Conservation (phyloP, 2,329 filamentous ascomycete genomes). For the Neofusicoccum laricinum region DNA sequence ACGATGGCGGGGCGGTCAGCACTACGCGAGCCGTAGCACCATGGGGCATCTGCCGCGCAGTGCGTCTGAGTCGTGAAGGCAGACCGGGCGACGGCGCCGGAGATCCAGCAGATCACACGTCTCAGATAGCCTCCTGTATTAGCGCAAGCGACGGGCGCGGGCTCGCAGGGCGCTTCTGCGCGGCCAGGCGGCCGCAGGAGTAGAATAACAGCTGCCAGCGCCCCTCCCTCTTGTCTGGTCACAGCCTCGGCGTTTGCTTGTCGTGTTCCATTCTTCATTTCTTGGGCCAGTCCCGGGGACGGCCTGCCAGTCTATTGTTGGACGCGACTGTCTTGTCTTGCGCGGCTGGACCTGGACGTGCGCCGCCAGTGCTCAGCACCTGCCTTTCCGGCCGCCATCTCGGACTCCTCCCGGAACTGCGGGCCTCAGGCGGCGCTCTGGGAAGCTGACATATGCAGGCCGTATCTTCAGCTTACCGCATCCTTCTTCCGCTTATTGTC, state of each 20-base stretch:
- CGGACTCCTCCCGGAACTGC: background rate
- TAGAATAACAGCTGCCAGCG: background rate
- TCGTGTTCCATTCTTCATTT: background rate
- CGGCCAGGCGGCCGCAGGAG: background rate
- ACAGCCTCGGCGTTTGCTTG: background rate
- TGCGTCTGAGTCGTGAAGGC: background rate
- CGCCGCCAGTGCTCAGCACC: background rate
- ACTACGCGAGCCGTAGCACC: background rate
- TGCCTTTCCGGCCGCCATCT: background rate
- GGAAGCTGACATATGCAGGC: conserved; percentile 13
- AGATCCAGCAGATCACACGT: conserved; percentile 7
- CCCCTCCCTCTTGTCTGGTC: background rate
- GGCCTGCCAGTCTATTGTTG: background rate
- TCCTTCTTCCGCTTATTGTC: background rate
- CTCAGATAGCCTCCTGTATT: conserved; percentile 14
- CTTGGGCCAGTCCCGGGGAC: conserved; percentile 8
- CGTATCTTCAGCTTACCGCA: conserved; percentile 10
- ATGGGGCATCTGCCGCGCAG: background rate
- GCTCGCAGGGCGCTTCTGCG: background rate
- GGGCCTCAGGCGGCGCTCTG: background rate
- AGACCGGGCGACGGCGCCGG: background rate
- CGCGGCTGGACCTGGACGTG: conserved; percentile 3
- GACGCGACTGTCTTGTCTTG: background rate
- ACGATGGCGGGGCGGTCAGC: background rate
- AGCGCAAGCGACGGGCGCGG: background rate